Conservation (phyloP, 2,329 filamentous ascomycete genomes). For the Microdochium trichocladiopsis region DNA sequence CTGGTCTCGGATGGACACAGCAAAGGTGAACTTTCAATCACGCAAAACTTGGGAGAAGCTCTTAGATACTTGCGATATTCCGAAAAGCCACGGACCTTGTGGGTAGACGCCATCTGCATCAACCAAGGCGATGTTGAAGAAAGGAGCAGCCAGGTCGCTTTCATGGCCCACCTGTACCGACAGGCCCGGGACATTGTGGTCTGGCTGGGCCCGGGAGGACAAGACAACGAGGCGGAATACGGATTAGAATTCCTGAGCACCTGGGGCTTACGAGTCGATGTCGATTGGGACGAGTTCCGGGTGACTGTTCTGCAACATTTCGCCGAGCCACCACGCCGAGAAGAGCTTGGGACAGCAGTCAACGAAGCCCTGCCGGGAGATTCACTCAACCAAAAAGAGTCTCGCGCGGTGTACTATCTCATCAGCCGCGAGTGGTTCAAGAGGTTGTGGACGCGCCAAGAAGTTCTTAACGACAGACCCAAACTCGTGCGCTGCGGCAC, state of each 20-base stretch:
- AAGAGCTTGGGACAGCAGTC: too few species aligned
- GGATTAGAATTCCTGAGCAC: background rate
- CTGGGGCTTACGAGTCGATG: background rate
- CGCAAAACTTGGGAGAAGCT: constrained; percentile 3
- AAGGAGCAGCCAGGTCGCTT: constrained; percentile 11
- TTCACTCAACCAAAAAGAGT: too few species aligned
- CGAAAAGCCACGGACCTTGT: constrained; percentile 1
- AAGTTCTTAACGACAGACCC: background rate
- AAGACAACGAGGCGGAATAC: constrained; percentile 1
- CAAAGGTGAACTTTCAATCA: background rate
- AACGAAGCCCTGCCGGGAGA: too few species aligned
- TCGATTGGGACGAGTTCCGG: background rate
- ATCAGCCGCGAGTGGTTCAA: background rate
- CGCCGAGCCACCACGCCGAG: too few species aligned
- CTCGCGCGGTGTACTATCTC: background rate
- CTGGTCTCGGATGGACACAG: background rate
- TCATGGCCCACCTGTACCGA: constrained; percentile 13
- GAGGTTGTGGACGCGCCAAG: background rate
- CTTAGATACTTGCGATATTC: constrained; percentile 5
- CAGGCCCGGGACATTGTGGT: constrained; percentile 10
- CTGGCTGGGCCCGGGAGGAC: constrained; percentile 11
- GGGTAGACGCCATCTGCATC: constrained; percentile 16
- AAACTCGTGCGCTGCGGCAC: background rate
- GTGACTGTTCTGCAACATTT: background rate
- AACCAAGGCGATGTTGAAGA: constrained; percentile 13